Percentiles rank a stretch among this genome's conserved stretches.
These are phyloP conservation scores for Skeletonema potamos DNA, from an alignment of 108 stramenopile genomes.

Conservation along the genomic window DNA sequence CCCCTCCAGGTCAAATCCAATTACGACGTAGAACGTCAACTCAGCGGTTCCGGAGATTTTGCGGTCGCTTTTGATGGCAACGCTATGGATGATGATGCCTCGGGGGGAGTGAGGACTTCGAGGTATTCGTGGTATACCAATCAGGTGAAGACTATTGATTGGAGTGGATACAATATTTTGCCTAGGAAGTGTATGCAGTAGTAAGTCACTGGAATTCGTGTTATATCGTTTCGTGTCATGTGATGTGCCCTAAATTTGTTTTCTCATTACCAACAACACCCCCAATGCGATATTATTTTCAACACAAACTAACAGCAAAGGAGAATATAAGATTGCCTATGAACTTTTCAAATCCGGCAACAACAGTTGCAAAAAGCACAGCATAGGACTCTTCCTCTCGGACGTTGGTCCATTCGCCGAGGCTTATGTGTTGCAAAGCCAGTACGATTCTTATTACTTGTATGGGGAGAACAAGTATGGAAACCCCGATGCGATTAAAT, in stretches of 20 bases:
- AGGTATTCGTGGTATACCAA: slow-evolving; percentile 39
- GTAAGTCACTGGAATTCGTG: slow-evolving; percentile 36
- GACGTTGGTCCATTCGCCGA: slow-evolving; percentile 37
- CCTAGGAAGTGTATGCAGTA: slow-evolving; percentile 34
- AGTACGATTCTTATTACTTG: slow-evolving; percentile 21
- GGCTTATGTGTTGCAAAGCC: slow-evolving; percentile 37
- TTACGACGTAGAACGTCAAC: not conserved
- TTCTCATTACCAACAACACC: no score
- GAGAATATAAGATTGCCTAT: slow-evolving; percentile 36
- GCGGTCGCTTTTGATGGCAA: not conserved
- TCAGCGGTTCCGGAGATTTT: not conserved
- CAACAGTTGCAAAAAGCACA: slow-evolving; percentile 34
- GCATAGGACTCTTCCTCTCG: slow-evolving; percentile 24
- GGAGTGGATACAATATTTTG: slow-evolving; percentile 27
- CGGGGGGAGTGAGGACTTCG: slow-evolving; percentile 10
- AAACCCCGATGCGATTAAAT: slow-evolving; percentile 21
- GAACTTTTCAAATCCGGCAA: slow-evolving; percentile 31
- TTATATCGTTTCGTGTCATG: no score
- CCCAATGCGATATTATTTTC: not conserved
- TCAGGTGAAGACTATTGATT: slow-evolving; percentile 9
- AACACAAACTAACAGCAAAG: slow-evolving; percentile 28
- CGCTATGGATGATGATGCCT: slow-evolving; percentile 6
- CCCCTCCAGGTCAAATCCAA: not conserved
- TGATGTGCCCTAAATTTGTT: no score
- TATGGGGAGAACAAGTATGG: slow-evolving; percentile 32